Conservation (phyloP, 1,139 yeast genomes). For the Yamadazyma atmosphaerica region DNA sequence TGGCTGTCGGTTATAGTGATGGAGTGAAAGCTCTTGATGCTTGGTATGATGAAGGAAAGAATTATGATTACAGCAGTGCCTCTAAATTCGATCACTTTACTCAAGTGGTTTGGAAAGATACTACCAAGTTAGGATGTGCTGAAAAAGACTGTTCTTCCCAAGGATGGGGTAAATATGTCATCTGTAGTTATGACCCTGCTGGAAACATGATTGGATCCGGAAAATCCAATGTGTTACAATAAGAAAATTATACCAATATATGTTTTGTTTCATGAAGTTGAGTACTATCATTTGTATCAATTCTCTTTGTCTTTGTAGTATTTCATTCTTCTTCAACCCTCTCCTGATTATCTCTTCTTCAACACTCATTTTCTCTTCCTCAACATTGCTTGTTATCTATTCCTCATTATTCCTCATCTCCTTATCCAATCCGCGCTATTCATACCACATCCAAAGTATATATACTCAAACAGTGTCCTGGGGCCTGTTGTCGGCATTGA, state of each 20-base stretch:
- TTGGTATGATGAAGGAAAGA: constrained; percentile 75
- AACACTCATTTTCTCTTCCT: too few species aligned
- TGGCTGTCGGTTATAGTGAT: constrained; percentile 67
- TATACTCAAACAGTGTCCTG: too few species aligned
- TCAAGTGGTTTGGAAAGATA: constrained; percentile 76
- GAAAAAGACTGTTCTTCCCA: constrained; percentile 49
- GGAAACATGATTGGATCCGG: constrained; percentile 54
- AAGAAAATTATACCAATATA: not conserved
- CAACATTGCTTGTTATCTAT: too few species aligned
- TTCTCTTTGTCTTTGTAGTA: not conserved
- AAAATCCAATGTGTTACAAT: constrained; percentile 16
- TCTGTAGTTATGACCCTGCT: constrained; percentile 54
- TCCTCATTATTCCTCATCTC: too few species aligned
- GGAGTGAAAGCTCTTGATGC: constrained; percentile 65
- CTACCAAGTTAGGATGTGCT: constrained; percentile 77
- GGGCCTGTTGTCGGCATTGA: too few species aligned
- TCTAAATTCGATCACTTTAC: constrained; percentile 68
- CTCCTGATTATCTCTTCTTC: too few species aligned
- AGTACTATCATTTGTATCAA: not conserved
- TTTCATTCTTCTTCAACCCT: too few species aligned
- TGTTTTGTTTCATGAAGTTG: not conserved
- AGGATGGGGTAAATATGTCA: constrained; percentile 49
- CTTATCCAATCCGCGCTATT: too few species aligned
- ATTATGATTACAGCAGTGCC: constrained; percentile 51
- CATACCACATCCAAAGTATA: too few species aligned